phyloP scores from a whole-genome alignment of 1,284 basidiomycete genomes.

The Sporisorium exsertum region DNA sequence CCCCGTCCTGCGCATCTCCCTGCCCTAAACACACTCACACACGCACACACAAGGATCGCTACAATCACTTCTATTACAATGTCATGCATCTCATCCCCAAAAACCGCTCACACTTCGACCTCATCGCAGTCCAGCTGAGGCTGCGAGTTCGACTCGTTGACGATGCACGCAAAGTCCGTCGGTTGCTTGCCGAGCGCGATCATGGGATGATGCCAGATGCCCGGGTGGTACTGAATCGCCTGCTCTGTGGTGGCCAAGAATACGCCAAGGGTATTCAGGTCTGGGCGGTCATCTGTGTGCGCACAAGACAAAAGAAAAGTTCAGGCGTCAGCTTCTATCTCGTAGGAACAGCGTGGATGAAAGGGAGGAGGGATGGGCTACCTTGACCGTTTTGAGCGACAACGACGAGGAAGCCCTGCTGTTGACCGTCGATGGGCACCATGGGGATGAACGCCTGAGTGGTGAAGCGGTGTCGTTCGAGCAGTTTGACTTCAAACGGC shows the following conservation, averaged over 20 bases:
- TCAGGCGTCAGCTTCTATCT: conserved; percentile 5
- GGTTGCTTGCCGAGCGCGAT: conserved; percentile 49
- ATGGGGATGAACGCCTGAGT: conserved; percentile 64
- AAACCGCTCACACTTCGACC: conserved; percentile 23
- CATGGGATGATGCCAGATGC: conserved; percentile 66
- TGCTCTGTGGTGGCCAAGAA: conserved; percentile 57
- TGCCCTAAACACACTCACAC: conserved; percentile 12
- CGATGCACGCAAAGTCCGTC: conserved; percentile 65
- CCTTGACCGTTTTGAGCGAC: conserved; percentile 59
- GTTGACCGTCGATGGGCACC: conserved; percentile 20
- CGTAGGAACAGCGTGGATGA: neutral
- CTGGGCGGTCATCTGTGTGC: conserved; percentile 59
- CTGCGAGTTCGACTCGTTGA: conserved; percentile 50
- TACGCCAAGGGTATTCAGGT: conserved; percentile 54
- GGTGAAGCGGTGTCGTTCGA: conserved; percentile 64
- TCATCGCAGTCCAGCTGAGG: conserved; percentile 58
- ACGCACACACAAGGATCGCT: neutral
- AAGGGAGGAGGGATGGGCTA: conserved; percentile 13
- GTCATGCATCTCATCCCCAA: neutral
- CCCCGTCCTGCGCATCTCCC: conserved; percentile 18
- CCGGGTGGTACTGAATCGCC: conserved; percentile 61
- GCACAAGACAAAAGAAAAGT: neutral
- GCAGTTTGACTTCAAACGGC: conserved; percentile 58
- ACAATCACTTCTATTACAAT: no score
- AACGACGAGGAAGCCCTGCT: conserved; percentile 62